Evolutionary conservation across 139 green algal species (phyloP), one percentile per base, ranked within the genome.

Genomic region (Ulvella scutata): DNA sequence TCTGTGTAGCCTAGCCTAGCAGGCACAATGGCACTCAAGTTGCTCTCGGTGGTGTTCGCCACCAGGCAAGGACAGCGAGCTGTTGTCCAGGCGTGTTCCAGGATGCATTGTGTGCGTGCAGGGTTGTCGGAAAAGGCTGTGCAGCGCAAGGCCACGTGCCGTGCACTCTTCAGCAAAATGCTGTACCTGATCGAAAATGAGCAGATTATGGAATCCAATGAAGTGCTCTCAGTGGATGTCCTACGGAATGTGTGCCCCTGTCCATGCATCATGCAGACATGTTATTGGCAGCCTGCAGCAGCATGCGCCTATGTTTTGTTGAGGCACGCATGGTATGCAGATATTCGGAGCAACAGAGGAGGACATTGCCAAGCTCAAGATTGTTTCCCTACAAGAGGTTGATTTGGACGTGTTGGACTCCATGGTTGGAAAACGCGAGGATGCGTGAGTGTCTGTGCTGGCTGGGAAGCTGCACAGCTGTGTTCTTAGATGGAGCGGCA

Each of bases 151-250:
- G 91, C 89, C 38, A 90, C 90, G 13, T 89, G 85, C 76, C 79
- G 83, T 20, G 82, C 82, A 10, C 81, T 98, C 61, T 97, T 98
- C 82, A 82, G 84, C 60, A 99, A 99, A 85, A 78, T 99, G 77
- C 85, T 97, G 37, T 97, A 94, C 78, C 75, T 99, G 0, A 87
- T 85, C 33, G 91, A 98, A 80, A 72, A 74, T 33, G 82, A 91
- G 35, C 79, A 83, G 34, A 67, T 67, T 67, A 31, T 67, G 33
- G n/a, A 67, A 26, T 26, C 51, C 10, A 67, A 67, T 23, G 51
- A 67, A 6, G 33, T 67, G 6, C 31, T 67, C n/a, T 67, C 51
- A 10, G 51, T 67, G 51, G 51, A 67, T 67, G 51, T 67, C 6
- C 51, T 67, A 10, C 51, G 51, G 13, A 26, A 67, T 23, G 51